Conservation (phyloP, 371 early-diverging fungal species). For the Mortierella sp. region DNA sequence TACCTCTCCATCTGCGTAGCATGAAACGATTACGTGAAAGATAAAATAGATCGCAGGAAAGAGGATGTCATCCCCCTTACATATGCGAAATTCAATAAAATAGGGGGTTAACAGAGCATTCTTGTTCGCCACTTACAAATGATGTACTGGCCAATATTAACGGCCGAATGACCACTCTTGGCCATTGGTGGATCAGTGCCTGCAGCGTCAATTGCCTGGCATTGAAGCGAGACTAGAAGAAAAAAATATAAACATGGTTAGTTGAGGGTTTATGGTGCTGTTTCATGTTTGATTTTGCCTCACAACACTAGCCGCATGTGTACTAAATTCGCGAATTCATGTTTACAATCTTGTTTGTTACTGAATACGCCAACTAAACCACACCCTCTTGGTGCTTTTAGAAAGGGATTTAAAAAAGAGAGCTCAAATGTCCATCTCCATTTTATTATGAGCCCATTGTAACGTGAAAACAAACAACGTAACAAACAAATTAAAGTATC, state of each 20-base stretch:
- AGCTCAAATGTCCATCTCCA: background rate
- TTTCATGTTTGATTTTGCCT: background rate
- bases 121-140: slow-evolving; percentile 40
- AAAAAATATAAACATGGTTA: background rate
- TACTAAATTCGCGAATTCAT: background rate
- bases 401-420: background rate
- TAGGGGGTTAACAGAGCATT: slow-evolving; percentile 1
- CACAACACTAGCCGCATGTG: background rate
- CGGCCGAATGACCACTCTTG: slow-evolving; percentile 50
- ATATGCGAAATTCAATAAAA: background rate
- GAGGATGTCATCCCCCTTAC: background rate
- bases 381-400: background rate
- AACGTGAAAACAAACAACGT: background rate
- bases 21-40: slow-evolving; percentile 21
- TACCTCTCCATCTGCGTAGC: slow-evolving; percentile 1
- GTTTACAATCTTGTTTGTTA: background rate
- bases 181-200: slow-evolving; percentile 44
- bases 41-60: background rate
- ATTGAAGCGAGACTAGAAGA: slow-evolving; percentile 36
- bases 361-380: background rate
- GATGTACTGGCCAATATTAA: slow-evolving; percentile 55
- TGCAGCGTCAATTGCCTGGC: slow-evolving; percentile 35
- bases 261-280: background rate
- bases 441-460: background rate
- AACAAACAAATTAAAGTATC: background rate